Evolutionary conservation across 371 early-diverging fungal species (phyloP).

Genomic region (Mucor racemosus): DNA sequence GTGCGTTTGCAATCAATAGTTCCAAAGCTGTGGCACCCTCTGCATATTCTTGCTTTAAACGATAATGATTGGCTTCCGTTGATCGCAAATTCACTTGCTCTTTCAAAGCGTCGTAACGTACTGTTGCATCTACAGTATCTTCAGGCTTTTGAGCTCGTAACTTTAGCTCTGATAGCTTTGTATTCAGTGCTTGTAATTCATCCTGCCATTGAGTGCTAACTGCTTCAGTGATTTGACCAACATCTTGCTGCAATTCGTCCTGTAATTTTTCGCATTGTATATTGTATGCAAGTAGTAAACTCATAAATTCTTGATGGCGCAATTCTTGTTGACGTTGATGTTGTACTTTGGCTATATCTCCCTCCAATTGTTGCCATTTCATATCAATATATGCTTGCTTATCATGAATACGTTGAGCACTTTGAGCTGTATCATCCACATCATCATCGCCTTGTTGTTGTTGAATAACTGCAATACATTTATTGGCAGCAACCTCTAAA

Average conservation of each 20-base stretch:
- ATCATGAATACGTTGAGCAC: conserved; percentile 5
- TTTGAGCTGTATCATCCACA: conserved; percentile 2
- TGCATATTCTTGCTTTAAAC: conserved; percentile 21
- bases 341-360: background rate
- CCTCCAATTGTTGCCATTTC: background rate
- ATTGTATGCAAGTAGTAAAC: conserved; percentile 9
- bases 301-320: conserved; percentile 16
- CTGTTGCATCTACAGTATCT: background rate
- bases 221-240: conserved; percentile 22
- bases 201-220: conserved; percentile 31
- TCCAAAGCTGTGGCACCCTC: conserved; percentile 1
- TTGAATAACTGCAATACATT: conserved; percentile 19
- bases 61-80: conserved; percentile 17
- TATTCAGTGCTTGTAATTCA: conserved; percentile 16
- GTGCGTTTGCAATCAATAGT: background rate
- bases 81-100: conserved; percentile 10
- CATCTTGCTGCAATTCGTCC: background rate
- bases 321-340: background rate
- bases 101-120: conserved; percentile 12
- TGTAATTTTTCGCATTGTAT: conserved; percentile 2
- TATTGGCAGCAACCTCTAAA: conserved; percentile 14
- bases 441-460: conserved; percentile 21
- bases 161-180: conserved; percentile 9
- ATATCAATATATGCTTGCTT: background rate
- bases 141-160: background rate